phyloP scores from a whole-genome alignment of 768 basidiomycete species.

The Ramaria sp. region DNA sequence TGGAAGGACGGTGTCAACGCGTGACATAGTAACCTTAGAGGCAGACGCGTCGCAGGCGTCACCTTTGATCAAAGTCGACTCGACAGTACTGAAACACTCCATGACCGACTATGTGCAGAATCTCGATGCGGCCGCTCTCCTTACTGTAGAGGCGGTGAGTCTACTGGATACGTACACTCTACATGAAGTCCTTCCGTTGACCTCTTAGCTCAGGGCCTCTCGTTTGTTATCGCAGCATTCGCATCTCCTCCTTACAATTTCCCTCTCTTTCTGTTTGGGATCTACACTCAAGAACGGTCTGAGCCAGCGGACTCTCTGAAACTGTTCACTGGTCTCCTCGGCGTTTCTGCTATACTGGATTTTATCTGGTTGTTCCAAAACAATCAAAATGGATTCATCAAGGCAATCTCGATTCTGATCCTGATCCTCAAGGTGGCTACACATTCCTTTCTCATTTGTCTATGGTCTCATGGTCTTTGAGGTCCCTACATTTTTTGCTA shows the following conservation, averaged over 20 bases:
- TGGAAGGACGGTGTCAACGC: slow-evolving; percentile 63
- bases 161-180: not conserved
- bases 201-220: slow-evolving; percentile 36
- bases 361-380: slow-evolving; percentile 51
- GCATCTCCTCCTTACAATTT: slow-evolving; percentile 63
- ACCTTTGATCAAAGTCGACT: too few relatives aligned
- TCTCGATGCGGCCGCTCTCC: slow-evolving; percentile 63
- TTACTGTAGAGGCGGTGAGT: slow-evolving; percentile 52
- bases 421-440: slow-evolving; percentile 45
- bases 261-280: slow-evolving; percentile 73
- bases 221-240: slow-evolving; percentile 45
- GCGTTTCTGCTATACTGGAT: slow-evolving; percentile 54
- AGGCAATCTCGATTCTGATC: slow-evolving; percentile 42
- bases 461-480: slow-evolving; percentile 15
- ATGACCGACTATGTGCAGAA: slow-evolving; percentile 60
- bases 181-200: not conserved
- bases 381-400: slow-evolving; percentile 44
- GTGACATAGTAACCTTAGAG: slow-evolving; percentile 3
- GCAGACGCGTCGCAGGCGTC: not conserved
- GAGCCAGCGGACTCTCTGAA: slow-evolving; percentile 58
- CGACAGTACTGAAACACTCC: not conserved
- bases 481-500: slow-evolving; percentile 52
- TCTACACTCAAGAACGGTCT: slow-evolving; percentile 56
- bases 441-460: not conserved
- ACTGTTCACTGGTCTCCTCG: slow-evolving; percentile 51